phyloP scores from a whole-genome alignment of 441 rosid genomes.

The Syzygium syzygioides region DNA sequence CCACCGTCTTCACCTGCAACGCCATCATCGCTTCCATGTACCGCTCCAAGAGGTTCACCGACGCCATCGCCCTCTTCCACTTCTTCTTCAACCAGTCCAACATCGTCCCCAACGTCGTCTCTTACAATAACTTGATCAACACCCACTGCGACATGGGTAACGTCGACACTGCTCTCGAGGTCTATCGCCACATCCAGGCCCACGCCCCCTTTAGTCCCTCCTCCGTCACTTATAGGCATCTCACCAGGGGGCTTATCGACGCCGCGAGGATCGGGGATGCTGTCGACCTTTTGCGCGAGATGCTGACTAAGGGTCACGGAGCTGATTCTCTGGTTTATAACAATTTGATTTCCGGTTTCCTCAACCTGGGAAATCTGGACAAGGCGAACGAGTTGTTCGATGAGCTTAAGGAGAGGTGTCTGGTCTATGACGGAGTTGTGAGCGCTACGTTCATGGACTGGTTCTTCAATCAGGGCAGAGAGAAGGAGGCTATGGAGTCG shows the following conservation, averaged over 20 bases:
- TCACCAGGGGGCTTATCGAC: conserved; percentile 83
- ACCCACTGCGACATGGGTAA: conserved; percentile 78
- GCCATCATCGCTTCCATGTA: conserved; percentile 92
- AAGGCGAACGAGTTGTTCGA: conserved; percentile 85
- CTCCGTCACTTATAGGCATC: conserved; percentile 76
- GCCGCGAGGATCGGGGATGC: conserved; percentile 71
- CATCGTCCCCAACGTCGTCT: conserved; percentile 81
- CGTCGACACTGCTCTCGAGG: conserved; percentile 58
- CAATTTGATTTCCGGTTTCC: conserved; percentile 62
- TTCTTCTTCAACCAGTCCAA: conserved; percentile 71
- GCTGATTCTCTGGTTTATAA: conserved; percentile 88
- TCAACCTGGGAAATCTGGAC: conserved; percentile 64
- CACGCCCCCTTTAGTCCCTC: conserved; percentile 79
- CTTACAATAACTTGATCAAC: conserved; percentile 84
- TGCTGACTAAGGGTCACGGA: conserved; percentile 79
- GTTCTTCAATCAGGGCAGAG: conserved; percentile 86
- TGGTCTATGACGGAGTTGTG: conserved; percentile 85
- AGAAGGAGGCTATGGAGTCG: conserved; percentile 78
- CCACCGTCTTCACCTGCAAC: conserved; percentile 93
- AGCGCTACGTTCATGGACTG: conserved; percentile 87
- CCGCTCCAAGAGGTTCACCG: conserved; percentile 62
- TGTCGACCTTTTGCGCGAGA: conserved; percentile 71
- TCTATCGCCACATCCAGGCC: conserved; percentile 58
- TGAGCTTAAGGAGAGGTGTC: conserved; percentile 72
- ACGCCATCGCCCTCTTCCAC: conserved; percentile 64